A percentile compares a stretch with the other conserved stretches of the same genome.
These are phyloP conservation scores for Pseudocercospora musae DNA, from an alignment of 2,329 filamentous ascomycete genomes.

Conservation along the genomic window DNA sequence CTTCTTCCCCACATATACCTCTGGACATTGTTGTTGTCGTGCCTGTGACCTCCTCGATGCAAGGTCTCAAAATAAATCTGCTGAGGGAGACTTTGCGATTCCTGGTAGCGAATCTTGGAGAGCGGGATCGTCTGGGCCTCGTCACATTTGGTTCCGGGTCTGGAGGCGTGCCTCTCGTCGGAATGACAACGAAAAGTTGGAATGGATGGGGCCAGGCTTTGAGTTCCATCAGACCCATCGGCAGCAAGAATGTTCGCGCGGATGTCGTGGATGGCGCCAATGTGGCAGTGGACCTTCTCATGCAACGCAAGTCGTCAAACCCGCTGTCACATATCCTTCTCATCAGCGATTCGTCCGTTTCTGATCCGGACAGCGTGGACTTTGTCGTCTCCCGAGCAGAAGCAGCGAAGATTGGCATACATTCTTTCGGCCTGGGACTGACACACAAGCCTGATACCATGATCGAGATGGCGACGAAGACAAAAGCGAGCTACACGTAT, in stretches of 20 bases:
- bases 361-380: constrained; percentile 91
- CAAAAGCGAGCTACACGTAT: constrained; percentile 95
- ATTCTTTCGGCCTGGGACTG: constrained; percentile 92
- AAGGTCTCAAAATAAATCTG: constrained; percentile 96
- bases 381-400: constrained; percentile 96
- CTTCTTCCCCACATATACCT: constrained; percentile 72
- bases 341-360: constrained; percentile 95
- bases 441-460: constrained; percentile 98
- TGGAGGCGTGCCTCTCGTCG: constrained; percentile 90
- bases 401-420: constrained; percentile 95
- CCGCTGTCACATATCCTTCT: constrained; percentile 92
- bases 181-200: constrained; percentile 96
- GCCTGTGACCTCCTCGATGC: constrained; percentile 96
- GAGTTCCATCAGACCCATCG: constrained; percentile 83
- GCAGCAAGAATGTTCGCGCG: constrained; percentile 92
- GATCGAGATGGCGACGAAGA: constrained; percentile 93
- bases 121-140: constrained; percentile 92
- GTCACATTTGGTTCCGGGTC: constrained; percentile 95
- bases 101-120: constrained; percentile 82
- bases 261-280: constrained; percentile 98
- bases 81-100: constrained; percentile 89
- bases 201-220: constrained; percentile 84
- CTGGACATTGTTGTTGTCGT: constrained; percentile 96
- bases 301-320: constrained; percentile 96
- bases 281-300: constrained; percentile 95